Evolutionary conservation across 2,329 filamentous ascomycete species (phyloP), one percentile per base, ranked within the genome.

Genomic region (Domatiomyces globalis): DNA sequence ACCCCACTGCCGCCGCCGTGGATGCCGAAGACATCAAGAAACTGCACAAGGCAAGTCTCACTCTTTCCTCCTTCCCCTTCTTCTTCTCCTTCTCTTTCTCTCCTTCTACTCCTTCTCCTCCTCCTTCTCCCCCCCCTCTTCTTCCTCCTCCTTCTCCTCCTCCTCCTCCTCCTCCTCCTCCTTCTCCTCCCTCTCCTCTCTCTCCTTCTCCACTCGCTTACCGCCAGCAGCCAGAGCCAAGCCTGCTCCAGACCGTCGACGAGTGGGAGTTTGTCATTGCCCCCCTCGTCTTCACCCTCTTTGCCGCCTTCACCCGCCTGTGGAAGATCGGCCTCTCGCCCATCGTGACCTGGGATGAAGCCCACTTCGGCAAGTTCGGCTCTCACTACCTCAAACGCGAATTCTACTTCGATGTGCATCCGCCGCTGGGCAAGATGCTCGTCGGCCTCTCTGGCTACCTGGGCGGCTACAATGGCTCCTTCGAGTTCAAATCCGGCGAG

Each of bases 381-480:
- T 96, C 90, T 62, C 90, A 98, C 72, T 98, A 98, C 70, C 83
- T 98, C 66, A 95, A 98, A 70, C 87, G 90, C 69, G 92, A 98
- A 71, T 95, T 96, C 76, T 98, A 98, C 78, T 98, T 98, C 73
- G 87, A 94, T 76, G 85, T 94, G 53, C 87, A 94, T 69, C 92
- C 92, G 58, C 92, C 92, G 50, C 81, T 98, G 55, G 92, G 92
- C 66, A 98, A 98, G 76, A 96, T 98, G 81, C 81, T 98, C 51
- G 90, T 98, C 61, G 92, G 92, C 56, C 78, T 98, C 49, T 96
- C 92, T 5, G 92, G 92, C 66, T 94, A 94, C 65, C 77, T 98
- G 55, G 94, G 90, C 60, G 90, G 90, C 59, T 98, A 98, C 76
- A 98, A 98, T 73, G 92, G 92, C 53, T 94, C 90, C 3, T 98